Evolutionary conservation across 805 yeast species (phyloP), one percentile per base, ranked within the genome.

Genomic region (Zygoascus biomembranicola): DNA sequence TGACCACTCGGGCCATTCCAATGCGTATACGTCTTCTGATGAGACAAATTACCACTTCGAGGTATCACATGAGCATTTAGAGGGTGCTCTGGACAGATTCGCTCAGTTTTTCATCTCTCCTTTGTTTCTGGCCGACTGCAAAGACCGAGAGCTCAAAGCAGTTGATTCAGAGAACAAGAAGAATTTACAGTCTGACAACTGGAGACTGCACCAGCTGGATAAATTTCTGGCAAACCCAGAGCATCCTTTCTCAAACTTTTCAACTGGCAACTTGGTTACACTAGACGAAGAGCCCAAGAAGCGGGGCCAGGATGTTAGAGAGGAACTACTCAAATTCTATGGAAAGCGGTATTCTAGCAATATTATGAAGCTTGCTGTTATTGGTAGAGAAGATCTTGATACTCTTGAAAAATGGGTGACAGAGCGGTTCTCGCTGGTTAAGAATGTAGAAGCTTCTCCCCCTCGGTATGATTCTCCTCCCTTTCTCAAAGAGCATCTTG

Each of bases 151-250:
- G 69, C 86, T 92, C 62, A 80, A 82, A 58, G 98, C 98, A 1
- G 98, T 92, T 9, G 97, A 92, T 69, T 86, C 96, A 41, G 99
- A 92, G 71, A 89, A 92, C 73, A 92, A 90, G 67, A 92, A 94
- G 72, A 92, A 92, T 66, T 73, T 94, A 51, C 98, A 92, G 68
- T 85, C 78, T 65, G 99, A 92, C 68, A 66, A 71, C 46, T 90
- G 98, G 97, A 80, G 98, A 63, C 70, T 88, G 49, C 84, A 84
- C 63, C 98, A 92, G 70, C 74, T 92, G 51, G 90, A 87, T 52
- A 86, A 87, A 69, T 77, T 84, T 50, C 72, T 84, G 39, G 76
- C 94, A 16, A 88, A 85, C 66, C 79, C 81, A 1, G 63, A 70
- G 0, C 98, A 94, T 69, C 97, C 98, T 0, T 87, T 80, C 68